Conservation (phyloP, 2,329 filamentous ascomycete species). For the Fonsecaea nubica region DNA sequence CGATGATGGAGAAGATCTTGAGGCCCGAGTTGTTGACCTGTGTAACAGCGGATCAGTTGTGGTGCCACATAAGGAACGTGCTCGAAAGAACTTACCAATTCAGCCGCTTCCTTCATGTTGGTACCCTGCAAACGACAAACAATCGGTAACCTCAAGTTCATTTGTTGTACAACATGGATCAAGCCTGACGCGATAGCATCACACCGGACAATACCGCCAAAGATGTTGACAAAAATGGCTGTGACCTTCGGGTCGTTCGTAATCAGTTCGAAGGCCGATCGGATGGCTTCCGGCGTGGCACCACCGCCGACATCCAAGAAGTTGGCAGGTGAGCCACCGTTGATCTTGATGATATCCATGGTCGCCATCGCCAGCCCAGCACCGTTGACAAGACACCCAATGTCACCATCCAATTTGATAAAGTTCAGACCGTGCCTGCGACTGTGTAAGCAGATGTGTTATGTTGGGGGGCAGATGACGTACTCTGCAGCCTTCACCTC, state of each 20-base stretch:
- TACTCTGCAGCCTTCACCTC: constrained; percentile 96
- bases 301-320: constrained; percentile 98
- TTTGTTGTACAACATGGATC: constrained; percentile 90
- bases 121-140: constrained; percentile 97
- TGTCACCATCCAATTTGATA: constrained; percentile 99
- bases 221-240: constrained; percentile 99
- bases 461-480: constrained; percentile 27
- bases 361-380: constrained; percentile 99
- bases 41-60: background rate
- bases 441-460: background rate
- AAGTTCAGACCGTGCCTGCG: constrained; percentile 81
- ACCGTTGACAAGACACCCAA: constrained; percentile 94
- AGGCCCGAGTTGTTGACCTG: constrained; percentile 94
- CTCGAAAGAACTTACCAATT: constrained; percentile 63
- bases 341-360: constrained; percentile 99
- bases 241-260: constrained; percentile 98
- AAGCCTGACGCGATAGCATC: constrained; percentile 96
- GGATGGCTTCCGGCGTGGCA: constrained; percentile 94
- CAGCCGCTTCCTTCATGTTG: constrained; percentile 94
- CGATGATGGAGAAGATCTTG: constrained; percentile 99
- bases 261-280: constrained; percentile 97
- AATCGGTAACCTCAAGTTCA: constrained; percentile 96
- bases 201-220: constrained; percentile 97
- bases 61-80: constrained; percentile 1
- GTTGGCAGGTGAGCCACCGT: constrained; percentile 94